Evolutionary conservation across 1,284 basidiomycete genomes (phyloP), one percentile per base, ranked within the genome.

Genomic region (Mycocalia duriaeana): DNA sequence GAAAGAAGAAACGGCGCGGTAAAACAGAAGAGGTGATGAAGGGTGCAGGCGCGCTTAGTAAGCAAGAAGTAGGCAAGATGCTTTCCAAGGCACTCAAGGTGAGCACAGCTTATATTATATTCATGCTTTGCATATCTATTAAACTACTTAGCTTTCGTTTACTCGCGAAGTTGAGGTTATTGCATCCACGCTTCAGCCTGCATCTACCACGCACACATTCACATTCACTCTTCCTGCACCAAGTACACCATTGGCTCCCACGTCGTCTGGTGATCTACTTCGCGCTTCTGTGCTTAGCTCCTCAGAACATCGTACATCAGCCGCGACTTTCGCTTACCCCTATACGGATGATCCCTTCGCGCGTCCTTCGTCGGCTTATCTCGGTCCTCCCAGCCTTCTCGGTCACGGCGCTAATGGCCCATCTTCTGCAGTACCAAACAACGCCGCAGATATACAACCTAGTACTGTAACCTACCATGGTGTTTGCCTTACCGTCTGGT

Each of bases 151-250:
- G 87, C 81, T 91, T 42, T 89, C 89, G 14, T 94, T 94, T 66
- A 85, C 91, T 20, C 85, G 89, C 46, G 92, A 94, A 69, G 90
- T 98, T 42, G 94, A 98, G 63, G 89, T 98, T 52, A 86, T 96
- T 62, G 90, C 92, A 14, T 92, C 92, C 13, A 91, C 90, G 1
- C 76, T 94, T 6, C 89, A 94, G 56, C 93, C 93, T 3, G 85
- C 91, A 1, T 91, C 90, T 16, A 95, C 93, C 14, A 87, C 93
- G 41, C 93, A 97, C 67, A 88, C 85, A 0, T 98, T 98, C 67
- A 89, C 90, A 3, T 97, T 97, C 59, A 84, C 75, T 23, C 76
- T 88, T 49, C 85, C 85, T 45, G 81, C 85, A 11, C 82, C 85
- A 11, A 80, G 71, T 50, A 90, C 82, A 3, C 85, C 81, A 26